These are phyloP conservation scores for Scytalidium lignicola DNA, from an alignment of 2,329 filamentous ascomycete species.

Conservation along the genomic window DNA sequence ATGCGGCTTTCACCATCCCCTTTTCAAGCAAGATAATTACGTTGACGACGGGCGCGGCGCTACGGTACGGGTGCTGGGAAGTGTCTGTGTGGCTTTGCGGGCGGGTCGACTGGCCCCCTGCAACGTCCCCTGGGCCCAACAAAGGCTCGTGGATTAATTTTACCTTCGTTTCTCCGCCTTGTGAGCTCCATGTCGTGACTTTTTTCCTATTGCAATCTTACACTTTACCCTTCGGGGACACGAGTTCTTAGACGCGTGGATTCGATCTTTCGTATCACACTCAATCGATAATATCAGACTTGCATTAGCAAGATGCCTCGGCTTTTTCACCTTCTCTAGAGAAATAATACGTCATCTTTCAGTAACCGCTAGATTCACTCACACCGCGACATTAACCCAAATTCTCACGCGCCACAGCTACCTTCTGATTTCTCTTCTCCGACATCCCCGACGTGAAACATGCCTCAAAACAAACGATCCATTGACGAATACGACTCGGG, in stretches of 20 bases:
- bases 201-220: too few species aligned
- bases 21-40: neutral
- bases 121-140: neutral
- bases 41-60: neutral
- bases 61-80: neutral
- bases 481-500: slow-evolving; percentile 25
- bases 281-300: too few species aligned
- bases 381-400: too few species aligned
- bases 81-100: neutral
- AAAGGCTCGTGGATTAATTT: neutral
- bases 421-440: neutral
- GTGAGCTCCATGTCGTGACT: too few species aligned
- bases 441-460: neutral
- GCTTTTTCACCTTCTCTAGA: neutral
- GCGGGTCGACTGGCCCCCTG: neutral
- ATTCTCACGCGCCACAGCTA: neutral
- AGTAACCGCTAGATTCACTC: neutral
- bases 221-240: too few species aligned
- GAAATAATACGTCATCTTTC: neutral
- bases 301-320: neutral
- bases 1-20: neutral
- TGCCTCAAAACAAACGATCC: neutral
- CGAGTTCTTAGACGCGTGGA: too few species aligned
- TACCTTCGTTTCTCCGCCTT: neutral
- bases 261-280: too few species aligned